A percentile compares a stretch with the other conserved stretches of the same genome.
Conservation (phyloP, 2,329 filamentous ascomycete genomes). For the Aspergillus tamarii region DNA sequence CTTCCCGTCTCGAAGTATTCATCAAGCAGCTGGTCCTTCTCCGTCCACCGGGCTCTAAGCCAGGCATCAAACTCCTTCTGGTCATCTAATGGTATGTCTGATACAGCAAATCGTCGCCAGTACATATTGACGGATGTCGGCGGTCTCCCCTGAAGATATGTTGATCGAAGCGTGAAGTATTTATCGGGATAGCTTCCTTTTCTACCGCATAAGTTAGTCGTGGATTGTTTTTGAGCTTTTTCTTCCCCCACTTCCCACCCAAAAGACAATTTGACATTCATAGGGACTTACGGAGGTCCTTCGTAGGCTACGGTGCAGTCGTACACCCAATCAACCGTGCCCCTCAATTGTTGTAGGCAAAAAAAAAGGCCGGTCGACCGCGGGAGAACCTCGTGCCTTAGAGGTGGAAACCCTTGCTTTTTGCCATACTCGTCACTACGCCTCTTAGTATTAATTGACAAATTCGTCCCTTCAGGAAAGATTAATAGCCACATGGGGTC, state of each 20-base stretch:
- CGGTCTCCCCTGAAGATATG: conserved; percentile 83
- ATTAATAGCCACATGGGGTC: conserved; percentile 70
- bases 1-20: conserved; percentile 75
- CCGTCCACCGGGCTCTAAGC: conserved; percentile 84
- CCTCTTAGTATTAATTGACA: conserved; percentile 59
- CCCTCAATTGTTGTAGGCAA: conserved; percentile 61
- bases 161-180: conserved; percentile 82
- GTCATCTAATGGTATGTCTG: conserved; percentile 78
- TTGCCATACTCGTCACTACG: conserved; percentile 60
- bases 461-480: conserved; percentile 67
- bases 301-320: conserved; percentile 94
- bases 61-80: conserved; percentile 77
- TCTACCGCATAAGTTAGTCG: conserved; percentile 44
- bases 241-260: no score
- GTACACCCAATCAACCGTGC: conserved; percentile 66
- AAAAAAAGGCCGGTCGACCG: conserved; percentile 64
- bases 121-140: conserved; percentile 97
- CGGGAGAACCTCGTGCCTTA: conserved; percentile 64
- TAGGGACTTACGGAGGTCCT: conserved; percentile 75
- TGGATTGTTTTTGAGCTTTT: background rate
- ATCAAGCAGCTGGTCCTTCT: conserved; percentile 89
- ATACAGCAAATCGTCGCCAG: conserved; percentile 83
- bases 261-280: background rate
- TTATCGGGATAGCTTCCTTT: conserved; percentile 86
- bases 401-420: conserved; percentile 60